A percentile compares a stretch with the other conserved stretches of the same genome.
phyloP scores from a whole-genome alignment of 2,329 filamentous ascomycete species.

The Colletotrichum sublineola region DNA sequence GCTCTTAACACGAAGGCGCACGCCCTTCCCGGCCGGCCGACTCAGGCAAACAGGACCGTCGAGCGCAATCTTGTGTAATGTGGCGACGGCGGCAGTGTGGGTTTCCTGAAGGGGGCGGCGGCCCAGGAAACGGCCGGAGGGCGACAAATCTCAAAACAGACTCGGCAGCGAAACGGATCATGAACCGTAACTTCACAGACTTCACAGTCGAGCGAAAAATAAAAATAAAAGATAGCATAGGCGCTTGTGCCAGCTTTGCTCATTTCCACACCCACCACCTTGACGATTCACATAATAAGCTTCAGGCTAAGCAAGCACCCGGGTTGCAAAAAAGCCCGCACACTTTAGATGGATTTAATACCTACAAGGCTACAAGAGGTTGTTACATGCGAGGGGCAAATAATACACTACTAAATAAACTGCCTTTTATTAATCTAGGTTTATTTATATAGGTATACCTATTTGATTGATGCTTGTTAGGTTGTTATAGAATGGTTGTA shows the following conservation, averaged over 20 bases:
- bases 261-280: background rate
- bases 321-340: too few relatives aligned
- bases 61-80: background rate
- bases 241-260: background rate
- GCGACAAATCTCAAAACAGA: background rate
- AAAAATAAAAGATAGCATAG: background rate
- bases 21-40: background rate
- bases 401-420: too few relatives aligned
- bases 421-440: too few relatives aligned
- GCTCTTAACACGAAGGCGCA: background rate
- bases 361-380: too few relatives aligned
- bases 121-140: background rate
- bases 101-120: background rate
- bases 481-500: too few relatives aligned
- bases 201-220: too few relatives aligned
- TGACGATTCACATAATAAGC: slow-evolving; percentile 3
- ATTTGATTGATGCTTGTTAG: too few relatives aligned
- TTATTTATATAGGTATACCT: too few relatives aligned
- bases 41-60: background rate
- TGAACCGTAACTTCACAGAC: background rate
- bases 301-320: background rate
- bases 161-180: background rate
- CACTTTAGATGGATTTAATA: too few relatives aligned
- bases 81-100: background rate
- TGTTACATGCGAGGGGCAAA: too few relatives aligned